Base-by-base conservation (phyloP, 2,329 filamentous ascomycete species). In the Aspergillus brasiliensis region DNA sequence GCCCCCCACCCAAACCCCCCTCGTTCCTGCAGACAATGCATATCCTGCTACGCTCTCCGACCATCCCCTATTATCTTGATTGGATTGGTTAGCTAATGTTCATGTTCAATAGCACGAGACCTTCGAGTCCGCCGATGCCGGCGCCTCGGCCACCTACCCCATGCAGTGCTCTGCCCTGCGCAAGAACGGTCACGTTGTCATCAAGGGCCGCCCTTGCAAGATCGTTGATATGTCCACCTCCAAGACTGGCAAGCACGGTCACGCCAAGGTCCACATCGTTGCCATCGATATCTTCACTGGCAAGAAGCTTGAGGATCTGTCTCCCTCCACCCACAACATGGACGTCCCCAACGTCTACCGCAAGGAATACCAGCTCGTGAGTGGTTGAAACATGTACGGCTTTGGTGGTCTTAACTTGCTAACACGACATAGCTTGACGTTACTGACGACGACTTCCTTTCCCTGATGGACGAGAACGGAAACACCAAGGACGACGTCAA, bases 211-310 rank as follows among this genome's bases (percentile, higher is more conserved):
- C 75, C 96, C 95, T 75, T 99, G 95, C 93, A 99, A 98, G 91
- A 99, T 99, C 76, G 91, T 98, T 82, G 95, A 99, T 79, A 99
- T 99, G 96, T 97, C 92, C 73, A 99, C 95, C 85, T 99, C 95
- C 82, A 99, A 99, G 93, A 99, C 95, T 72, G 95, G 95, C 84
- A 99, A 99, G 92, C 95, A 99, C 91, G 95, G 95, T 82, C 96
- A 99, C 91, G 95, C 95, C 84, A 99, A 99, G 90, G 95, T 99
- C 81, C 94, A 99, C 84, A 85, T 99, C 75, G 90, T 97, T 77
- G 95, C 92, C 78, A 88, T 96, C 80, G 95, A 99, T 81, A 98
- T 99, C 86, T 99, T 99, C 90, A 99, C 93, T 70, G 86, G 86
- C 88, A 99, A 97, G 91, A 99, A 99, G 89, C 87, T 97, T 71